A percentile compares a stretch with the other conserved stretches of the same genome.
These are phyloP conservation scores for Aureobasidium sp. DNA, from an alignment of 2,329 filamentous ascomycete species.

Conservation along the genomic window DNA sequence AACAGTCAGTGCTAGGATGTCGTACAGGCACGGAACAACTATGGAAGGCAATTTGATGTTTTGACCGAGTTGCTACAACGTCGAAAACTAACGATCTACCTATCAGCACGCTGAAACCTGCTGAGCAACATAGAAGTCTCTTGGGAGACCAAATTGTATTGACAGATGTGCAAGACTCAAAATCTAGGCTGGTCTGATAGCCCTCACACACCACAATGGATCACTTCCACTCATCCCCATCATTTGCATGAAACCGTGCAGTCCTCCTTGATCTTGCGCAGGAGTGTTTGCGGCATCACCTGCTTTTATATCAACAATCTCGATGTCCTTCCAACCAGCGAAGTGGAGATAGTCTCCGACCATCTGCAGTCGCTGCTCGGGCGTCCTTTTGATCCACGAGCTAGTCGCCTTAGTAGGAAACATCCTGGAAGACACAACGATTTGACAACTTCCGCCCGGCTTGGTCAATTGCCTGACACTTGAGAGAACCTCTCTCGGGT, in stretches of 20 bases:
- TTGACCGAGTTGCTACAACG: neutral
- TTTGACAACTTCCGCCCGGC: conserved; percentile 41
- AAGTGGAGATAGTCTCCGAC: conserved; percentile 48
- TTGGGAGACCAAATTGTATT: too few relatives aligned
- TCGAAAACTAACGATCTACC: too few relatives aligned
- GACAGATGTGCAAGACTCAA: too few relatives aligned
- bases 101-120: too few relatives aligned
- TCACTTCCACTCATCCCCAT: conserved; percentile 32
- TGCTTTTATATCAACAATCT: conserved; percentile 44
- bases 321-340: conserved; percentile 46
- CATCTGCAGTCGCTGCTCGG: conserved; percentile 42
- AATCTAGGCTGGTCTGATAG: conserved; percentile 13
- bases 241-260: conserved; percentile 28
- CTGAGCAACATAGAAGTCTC: too few relatives aligned
- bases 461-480: conserved; percentile 37
- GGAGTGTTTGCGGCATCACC: conserved; percentile 18
- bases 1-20: neutral
- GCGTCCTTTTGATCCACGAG: conserved; percentile 41
- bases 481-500: conserved; percentile 40
- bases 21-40: too few relatives aligned
- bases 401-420: conserved; percentile 46
- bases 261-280: conserved; percentile 18
- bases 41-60: neutral
- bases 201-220: conserved; percentile 42
- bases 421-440: conserved; percentile 46